These are phyloP conservation scores for Talaromyces funiculosus DNA, from an alignment of 2,329 filamentous ascomycete species.

Conservation along the genomic window DNA sequence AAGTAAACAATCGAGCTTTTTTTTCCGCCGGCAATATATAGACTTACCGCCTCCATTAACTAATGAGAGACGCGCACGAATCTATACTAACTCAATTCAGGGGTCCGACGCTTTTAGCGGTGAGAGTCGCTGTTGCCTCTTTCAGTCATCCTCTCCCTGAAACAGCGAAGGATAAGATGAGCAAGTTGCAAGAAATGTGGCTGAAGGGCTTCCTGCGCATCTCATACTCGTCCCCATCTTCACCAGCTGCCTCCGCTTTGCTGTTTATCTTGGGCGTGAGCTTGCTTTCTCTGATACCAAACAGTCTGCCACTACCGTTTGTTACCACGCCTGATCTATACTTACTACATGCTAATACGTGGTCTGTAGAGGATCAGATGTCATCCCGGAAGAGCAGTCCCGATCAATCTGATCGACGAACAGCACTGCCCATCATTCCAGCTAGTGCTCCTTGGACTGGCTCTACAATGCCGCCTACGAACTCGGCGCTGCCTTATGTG, in stretches of 20 bases:
- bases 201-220: background rate
- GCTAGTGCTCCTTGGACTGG: background rate
- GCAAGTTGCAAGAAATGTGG: background rate
- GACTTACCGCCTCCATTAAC: background rate
- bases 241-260: background rate
- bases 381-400: background rate
- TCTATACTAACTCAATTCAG: background rate
- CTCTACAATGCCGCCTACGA: background rate
- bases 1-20: background rate
- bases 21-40: slow-evolving; percentile 5
- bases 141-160: background rate
- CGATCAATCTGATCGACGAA: background rate
- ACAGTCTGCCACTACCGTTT: background rate
- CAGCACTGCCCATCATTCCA: background rate
- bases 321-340: background rate
- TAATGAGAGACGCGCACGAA: background rate
- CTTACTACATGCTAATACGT: background rate
- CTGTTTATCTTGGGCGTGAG: background rate
- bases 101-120: background rate
- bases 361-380: background rate
- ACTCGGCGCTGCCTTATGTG: background rate
- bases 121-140: background rate
- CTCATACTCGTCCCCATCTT: background rate
- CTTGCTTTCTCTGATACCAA: background rate
- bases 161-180: background rate